phyloP scores from a whole-genome alignment of 495 filamentous ascomycete genomes.

The Penicillium pancosmium region DNA sequence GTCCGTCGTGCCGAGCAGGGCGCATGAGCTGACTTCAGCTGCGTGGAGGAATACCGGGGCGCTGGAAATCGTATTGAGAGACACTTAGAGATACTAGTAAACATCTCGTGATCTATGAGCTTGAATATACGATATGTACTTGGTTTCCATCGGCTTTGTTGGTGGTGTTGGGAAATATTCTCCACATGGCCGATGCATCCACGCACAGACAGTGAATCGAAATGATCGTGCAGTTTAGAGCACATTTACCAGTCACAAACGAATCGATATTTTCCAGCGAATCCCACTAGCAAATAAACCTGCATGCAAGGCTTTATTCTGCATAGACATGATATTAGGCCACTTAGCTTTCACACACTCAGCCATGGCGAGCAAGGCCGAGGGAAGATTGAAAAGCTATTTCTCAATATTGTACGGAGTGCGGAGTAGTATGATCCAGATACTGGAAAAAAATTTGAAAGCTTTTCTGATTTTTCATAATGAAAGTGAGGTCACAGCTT shows the following conservation, averaged over 20 bases:
- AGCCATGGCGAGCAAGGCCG: too few species aligned
- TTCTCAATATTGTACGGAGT: too few species aligned
- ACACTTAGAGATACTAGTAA: not conserved
- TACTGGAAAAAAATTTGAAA: not conserved
- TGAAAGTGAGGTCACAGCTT: slow-evolving; percentile 3
- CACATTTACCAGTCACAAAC: too few species aligned
- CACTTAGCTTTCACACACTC: too few species aligned
- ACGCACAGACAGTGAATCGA: not conserved
- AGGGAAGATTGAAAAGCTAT: too few species aligned
- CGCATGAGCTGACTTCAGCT: slow-evolving; percentile 1
- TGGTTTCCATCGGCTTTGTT: too few species aligned
- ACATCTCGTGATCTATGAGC: not conserved
- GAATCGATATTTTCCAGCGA: too few species aligned
- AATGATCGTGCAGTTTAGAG: too few species aligned
- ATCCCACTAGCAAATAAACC: too few species aligned
- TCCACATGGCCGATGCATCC: not conserved
- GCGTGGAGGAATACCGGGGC: not conserved
- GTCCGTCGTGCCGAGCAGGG: not conserved
- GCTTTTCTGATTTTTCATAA: not conserved
- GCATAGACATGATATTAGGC: too few species aligned
- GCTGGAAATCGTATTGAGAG: not conserved
- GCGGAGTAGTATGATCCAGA: too few species aligned
- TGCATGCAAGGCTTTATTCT: too few species aligned
- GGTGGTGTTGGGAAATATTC: not conserved
- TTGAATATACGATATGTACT: not conserved